Base-by-base conservation (phyloP, 805 yeast species). In the Lipomyces orientalis region DNA sequence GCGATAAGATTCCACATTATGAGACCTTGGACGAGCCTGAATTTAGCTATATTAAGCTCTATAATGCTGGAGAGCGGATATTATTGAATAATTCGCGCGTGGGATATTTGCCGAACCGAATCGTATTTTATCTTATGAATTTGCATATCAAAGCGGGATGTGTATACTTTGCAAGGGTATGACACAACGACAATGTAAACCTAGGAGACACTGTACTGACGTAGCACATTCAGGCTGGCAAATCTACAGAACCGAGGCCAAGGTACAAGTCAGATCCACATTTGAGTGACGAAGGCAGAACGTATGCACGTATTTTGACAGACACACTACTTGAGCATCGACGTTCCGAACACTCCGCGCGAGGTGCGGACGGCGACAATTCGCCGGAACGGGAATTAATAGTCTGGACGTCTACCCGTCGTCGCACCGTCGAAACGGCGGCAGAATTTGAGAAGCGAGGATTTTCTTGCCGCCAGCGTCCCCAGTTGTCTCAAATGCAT, bases 341-440 rank as follows among this genome's bases (percentile, higher is more conserved):
- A 62, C 64, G 69, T 62, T 61, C 43, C n/a, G 71, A 71, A 31
- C 56, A 49, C 33, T 46, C 46, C 16, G 63, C 43, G 37, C 62
- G 68, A n/a, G 39, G 29, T 4, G 64, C 69, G n/a, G 29, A 52
- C 22, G 66, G 67, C 29, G 62, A 61, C n/a, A 63, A 54, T 19
- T 56, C 49, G 16, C 59, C 64, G 12, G 56, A 52, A 49, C 68
- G 69, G 12, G 61, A 89, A 4, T 83, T 93, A 73, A 87, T 88
- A 2, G 93, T 95, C n/a, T 94, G 98, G 97, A 93, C 98, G 0
- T 96, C 98, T 0, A 91, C 94, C 4, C 86, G 97, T 69, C 83
- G 86, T 71, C 85, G 97, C 75, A 92, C 98, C 0, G 83, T 88
- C 22, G 91, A 93, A 72, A 87, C 97, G 5, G 92, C 94, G 0